Evolutionary conservation across 2,329 filamentous ascomycete genomes (phyloP), one percentile per base, ranked within the genome.

Genomic region (Phialophora tarda): DNA sequence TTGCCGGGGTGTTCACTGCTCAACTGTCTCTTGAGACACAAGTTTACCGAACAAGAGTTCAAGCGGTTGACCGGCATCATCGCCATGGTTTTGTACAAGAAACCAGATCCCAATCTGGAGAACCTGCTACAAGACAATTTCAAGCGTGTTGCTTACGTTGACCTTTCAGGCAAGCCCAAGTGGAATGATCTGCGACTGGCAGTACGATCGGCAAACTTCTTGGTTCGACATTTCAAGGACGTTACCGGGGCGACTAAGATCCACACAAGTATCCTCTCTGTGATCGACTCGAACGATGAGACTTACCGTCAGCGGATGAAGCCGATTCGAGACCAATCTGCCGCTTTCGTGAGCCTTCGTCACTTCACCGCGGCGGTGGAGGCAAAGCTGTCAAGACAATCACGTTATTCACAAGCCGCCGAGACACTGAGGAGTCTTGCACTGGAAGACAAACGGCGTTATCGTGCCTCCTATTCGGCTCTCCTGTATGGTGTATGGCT

Each of bases 401-500:
- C 30, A 38, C 30, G 30, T 21, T 23, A 38, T 56, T 41, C 54
- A 14, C 54, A 56, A 34, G 26, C 54, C 54, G 17, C 54, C 17
- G 54, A 56, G n/a, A 34, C 11, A 38, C 54, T 56, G 26, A 56
- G 54, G n/a, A 56, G 54, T 34, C 54, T 56, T 48, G 47, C 38
- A 14, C 44, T 48, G n/a, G 1, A 32, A 55, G 47, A 50, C 6
- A 62, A 55, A 55, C 59, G 59, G 28, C 47, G 28, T 8, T 64
- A 64, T 51, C 41, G 41, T n/a, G 53, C 62, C 30, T 50, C 53
- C n/a, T 64, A 64, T 38, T 48, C 62, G 41, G 62, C 62, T 14
- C 55, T 64, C 30, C 34, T 64, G 59, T 60, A 41, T 34, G 62
- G 62, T 11, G 38, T 58, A 10, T 64, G 62, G 62, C 62, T 64